Conservation (phyloP, 208 protist species). For the Trypanosoma theileri region DNA sequence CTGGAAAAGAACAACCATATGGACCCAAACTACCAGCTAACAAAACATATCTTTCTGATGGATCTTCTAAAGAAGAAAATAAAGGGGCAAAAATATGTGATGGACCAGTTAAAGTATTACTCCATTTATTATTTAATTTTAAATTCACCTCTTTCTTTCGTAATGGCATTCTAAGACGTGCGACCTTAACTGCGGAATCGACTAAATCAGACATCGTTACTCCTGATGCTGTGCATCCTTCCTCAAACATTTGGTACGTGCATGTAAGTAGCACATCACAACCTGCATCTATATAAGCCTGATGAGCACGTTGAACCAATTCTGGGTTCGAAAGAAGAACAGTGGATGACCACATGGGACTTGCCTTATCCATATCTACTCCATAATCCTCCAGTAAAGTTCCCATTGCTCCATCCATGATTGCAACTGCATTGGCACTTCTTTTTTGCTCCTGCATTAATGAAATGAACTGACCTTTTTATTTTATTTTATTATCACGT, state of each 20-base stretch:
- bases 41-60: slow-evolving; percentile 11
- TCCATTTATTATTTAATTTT: background rate
- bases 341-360: slow-evolving; percentile 22
- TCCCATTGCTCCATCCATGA: slow-evolving; percentile 28
- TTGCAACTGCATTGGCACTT: background rate
- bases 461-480: too few species aligned
- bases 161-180: background rate
- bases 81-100: slow-evolving; percentile 1
- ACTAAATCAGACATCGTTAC: slow-evolving; percentile 14
- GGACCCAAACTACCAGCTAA: slow-evolving; percentile 23
- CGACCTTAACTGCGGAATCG: slow-evolving; percentile 11
- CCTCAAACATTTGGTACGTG: slow-evolving; percentile 26
- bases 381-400: slow-evolving; percentile 13
- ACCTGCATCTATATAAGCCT: slow-evolving; percentile 15
- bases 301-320: slow-evolving; percentile 14
- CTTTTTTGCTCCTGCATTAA: too few species aligned
- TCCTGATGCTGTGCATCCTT: slow-evolving; percentile 14
- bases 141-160: background rate
- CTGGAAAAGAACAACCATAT: slow-evolving; percentile 12
- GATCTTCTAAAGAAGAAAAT: background rate
- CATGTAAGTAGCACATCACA: slow-evolving; percentile 21
- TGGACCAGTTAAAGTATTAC: background rate
- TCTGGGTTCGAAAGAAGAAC: slow-evolving; percentile 13
- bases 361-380: background rate
- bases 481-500: too few species aligned